A percentile compares a stretch with the other conserved stretches of the same genome.
Evolutionary conservation across 2,329 filamentous ascomycete genomes (phyloP).

Genomic region (Alternaria rosae): DNA sequence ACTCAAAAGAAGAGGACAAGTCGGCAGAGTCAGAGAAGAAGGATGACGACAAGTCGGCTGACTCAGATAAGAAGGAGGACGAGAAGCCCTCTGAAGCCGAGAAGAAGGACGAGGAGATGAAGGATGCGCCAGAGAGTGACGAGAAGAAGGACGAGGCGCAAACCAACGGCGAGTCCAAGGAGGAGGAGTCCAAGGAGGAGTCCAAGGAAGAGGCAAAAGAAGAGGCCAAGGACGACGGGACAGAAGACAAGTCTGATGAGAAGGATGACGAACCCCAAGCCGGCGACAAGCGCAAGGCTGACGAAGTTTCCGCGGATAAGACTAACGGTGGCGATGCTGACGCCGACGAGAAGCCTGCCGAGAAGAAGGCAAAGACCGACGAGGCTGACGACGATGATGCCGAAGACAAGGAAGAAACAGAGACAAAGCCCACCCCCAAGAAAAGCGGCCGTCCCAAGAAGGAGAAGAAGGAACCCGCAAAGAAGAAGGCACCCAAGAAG

Average conservation of each 20-base stretch:
- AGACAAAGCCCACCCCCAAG: slow-evolving; percentile 38
- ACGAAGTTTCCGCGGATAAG: slow-evolving; percentile 30
- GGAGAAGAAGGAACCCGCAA: slow-evolving; percentile 51
- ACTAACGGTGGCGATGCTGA: slow-evolving; percentile 25
- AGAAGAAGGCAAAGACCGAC: slow-evolving; percentile 38
- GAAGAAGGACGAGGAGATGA: slow-evolving; percentile 41
- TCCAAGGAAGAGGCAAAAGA: slow-evolving; percentile 30
- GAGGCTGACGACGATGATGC: slow-evolving; percentile 36
- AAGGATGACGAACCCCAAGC: slow-evolving; percentile 32
- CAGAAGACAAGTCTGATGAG: slow-evolving; percentile 8
- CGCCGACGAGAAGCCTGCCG: slow-evolving; percentile 14
- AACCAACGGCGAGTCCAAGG: slow-evolving; percentile 33
- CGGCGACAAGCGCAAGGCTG: slow-evolving; percentile 46
- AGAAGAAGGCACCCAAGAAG: slow-evolving; percentile 58
- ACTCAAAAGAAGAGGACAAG: slow-evolving; percentile 43
- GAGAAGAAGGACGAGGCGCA: slow-evolving; percentile 33
- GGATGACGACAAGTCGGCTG: slow-evolving; percentile 44
- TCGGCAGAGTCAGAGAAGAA: slow-evolving; percentile 45
- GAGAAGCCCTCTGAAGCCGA: slow-evolving; percentile 43
- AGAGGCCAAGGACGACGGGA: slow-evolving; percentile 38
- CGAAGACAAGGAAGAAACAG: slow-evolving; percentile 32
- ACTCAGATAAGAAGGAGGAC: slow-evolving; percentile 34
- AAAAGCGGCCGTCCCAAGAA: slow-evolving; percentile 52
- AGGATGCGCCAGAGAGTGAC: slow-evolving; percentile 25
- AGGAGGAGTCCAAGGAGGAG: slow-evolving; percentile 24